Conservation (phyloP, 1,139 yeast species). For the Sugiyamaella japonica region DNA sequence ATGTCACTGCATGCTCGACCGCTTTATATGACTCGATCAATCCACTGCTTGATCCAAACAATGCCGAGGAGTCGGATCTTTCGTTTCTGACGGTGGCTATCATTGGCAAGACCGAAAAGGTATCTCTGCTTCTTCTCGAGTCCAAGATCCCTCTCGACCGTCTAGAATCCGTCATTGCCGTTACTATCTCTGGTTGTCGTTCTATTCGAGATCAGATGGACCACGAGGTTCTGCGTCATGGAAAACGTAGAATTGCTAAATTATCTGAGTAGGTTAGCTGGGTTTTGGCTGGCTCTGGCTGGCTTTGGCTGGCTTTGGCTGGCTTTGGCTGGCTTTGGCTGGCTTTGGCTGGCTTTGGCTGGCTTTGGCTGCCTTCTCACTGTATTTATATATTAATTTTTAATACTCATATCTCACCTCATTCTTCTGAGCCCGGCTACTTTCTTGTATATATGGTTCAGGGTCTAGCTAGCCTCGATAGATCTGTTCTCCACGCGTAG, state of each 20-base stretch:
- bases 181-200: constrained; percentile 89
- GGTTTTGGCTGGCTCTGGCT: too few species aligned
- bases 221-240: constrained; percentile 71
- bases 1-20: constrained; percentile 75
- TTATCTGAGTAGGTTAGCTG: constrained; percentile 13
- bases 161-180: constrained; percentile 72
- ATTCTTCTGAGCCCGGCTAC: too few species aligned
- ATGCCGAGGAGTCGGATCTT: constrained; percentile 80
- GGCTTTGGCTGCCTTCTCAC: too few species aligned
- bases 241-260: constrained; percentile 49
- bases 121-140: constrained; percentile 67
- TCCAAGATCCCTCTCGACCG: constrained; percentile 83
- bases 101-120: constrained; percentile 76
- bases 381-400: too few species aligned
- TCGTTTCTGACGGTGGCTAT: constrained; percentile 80
- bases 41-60: constrained; percentile 78
- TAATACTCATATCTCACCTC: too few species aligned
- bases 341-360: too few species aligned
- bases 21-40: constrained; percentile 68
- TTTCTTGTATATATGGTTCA: too few species aligned
- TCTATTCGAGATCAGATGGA: constrained; percentile 85
- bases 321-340: too few species aligned
- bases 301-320: too few species aligned
- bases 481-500: too few species aligned
- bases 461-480: too few species aligned